Base-by-base conservation (phyloP, 805 yeast genomes). In the Wickerhamiella bombiphila region DNA sequence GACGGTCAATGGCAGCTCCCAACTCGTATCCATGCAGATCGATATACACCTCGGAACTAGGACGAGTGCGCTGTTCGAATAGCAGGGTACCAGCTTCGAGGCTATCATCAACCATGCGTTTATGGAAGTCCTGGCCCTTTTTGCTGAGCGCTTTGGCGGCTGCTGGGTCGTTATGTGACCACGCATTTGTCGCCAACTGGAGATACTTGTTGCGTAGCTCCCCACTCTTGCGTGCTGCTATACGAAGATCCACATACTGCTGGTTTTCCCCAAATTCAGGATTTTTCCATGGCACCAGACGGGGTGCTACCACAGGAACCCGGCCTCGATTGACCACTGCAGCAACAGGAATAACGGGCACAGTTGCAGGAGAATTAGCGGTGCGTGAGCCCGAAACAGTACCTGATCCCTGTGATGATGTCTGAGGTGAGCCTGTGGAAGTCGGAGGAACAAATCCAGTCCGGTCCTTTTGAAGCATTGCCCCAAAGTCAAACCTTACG, bases 11-110 rank as follows among this genome's bases (percentile, higher is more conserved):
- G 13, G 58, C 53, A 14, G 51, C 55, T 5, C 53, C 58, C 15
- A 60, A 45, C 29, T 56, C 60, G 33, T 57, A 45, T 1, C 62
- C 64, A 35, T 60, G 61, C 28, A 57, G 39, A 32, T 57, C 61
- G 9, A 55, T 32, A 41, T 46, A 57, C 1, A 55, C 37, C 36
- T 56, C 60, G 16, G 48, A 38, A 8, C 45, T 48, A 2, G 49
- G 47, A 15, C n/a, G 18, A 6, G 36, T 35, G 17, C 55, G 46
- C 32, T 48, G 48, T 7, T 48, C 48, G 39, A 42, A 48, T 21
- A 57, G 43, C 13, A 54, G 22, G 3, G 49, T 48, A 1, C 58
- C 50, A 6, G 53, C 61, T 9, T 36, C 26, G 7, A 42, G 36
- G 26, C 54, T 47, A 3, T 41, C 44, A 4, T 42, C 45, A 18